Percentiles rank a stretch among this genome's conserved stretches.
Evolutionary conservation across 768 basidiomycete genomes (phyloP).

Genomic region (Lactarius psammicola): DNA sequence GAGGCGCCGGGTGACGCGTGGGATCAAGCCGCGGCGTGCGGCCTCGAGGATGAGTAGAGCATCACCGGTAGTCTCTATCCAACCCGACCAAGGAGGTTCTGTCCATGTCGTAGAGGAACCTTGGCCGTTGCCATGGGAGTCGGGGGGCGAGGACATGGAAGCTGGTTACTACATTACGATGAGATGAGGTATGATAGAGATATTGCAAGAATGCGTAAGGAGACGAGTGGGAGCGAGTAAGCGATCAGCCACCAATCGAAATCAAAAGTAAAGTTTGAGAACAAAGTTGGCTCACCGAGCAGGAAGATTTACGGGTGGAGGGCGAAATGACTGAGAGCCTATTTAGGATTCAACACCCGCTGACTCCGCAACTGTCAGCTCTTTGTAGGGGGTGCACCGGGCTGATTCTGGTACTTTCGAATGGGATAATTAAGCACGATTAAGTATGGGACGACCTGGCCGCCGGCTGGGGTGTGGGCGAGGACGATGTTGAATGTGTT

Average conservation of each 20-base stretch:
- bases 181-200: not conserved
- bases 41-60: slow-evolving; percentile 97
- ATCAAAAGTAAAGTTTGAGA: slow-evolving; percentile 30
- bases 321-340: slow-evolving; percentile 30
- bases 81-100: slow-evolving; percentile 90
- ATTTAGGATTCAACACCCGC: slow-evolving; percentile 32
- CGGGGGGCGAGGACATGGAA: slow-evolving; percentile 29
- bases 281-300: slow-evolving; percentile 34
- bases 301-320: slow-evolving; percentile 32
- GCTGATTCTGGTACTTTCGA: slow-evolving; percentile 10
- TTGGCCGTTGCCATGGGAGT: slow-evolving; percentile 23
- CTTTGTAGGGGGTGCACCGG: slow-evolving; percentile 5
- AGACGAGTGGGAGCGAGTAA: slow-evolving; percentile 12
- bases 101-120: slow-evolving; percentile 56
- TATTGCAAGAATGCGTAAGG: slow-evolving; percentile 2
- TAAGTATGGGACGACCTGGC: slow-evolving; percentile 18
- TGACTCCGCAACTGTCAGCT: slow-evolving; percentile 27
- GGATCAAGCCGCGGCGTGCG: slow-evolving; percentile 84
- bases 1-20: slow-evolving; percentile 86
- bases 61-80: slow-evolving; percentile 94
- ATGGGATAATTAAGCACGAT: not conserved
- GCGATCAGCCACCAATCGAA: slow-evolving; percentile 30
- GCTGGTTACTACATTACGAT: slow-evolving; percentile 14
- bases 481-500: slow-evolving; percentile 18
- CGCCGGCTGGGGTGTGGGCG: not conserved